A percentile compares a stretch with the other conserved stretches of the same genome.
Conservation (phyloP, 352 stramenopile genomes). For the Pythium periplocum region DNA sequence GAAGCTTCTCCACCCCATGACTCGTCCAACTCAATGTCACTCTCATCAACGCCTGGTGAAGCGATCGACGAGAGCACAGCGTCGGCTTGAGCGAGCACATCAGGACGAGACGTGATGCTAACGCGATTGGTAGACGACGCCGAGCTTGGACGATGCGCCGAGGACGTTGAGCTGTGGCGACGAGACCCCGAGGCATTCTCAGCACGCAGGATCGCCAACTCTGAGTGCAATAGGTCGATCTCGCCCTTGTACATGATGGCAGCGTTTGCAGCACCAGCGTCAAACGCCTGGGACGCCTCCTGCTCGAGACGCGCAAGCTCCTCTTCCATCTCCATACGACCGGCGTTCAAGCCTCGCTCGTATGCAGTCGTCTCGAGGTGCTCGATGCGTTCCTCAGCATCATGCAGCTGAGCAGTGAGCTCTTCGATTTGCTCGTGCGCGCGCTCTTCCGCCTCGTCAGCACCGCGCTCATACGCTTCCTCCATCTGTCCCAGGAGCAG, state of each 20-base stretch:
- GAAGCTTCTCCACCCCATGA: slow-evolving; percentile 27
- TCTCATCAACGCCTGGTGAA: slow-evolving; percentile 5
- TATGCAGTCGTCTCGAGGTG: slow-evolving; percentile 2
- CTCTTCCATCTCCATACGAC: slow-evolving; percentile 13
- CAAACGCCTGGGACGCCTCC: slow-evolving; percentile 24
- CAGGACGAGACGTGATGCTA: neutral
- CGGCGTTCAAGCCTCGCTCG: neutral
- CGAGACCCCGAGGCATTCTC: neutral
- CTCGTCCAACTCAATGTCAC: slow-evolving; percentile 8
- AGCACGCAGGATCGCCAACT: slow-evolving; percentile 45
- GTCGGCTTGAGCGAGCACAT: slow-evolving; percentile 23
- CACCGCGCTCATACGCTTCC: neutral
- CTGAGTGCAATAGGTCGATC: slow-evolving; percentile 34
- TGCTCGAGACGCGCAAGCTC: slow-evolving; percentile 32
- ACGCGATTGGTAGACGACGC: no score
- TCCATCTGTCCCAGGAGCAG: neutral
- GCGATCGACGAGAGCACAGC: slow-evolving; percentile 16
- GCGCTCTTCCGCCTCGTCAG: neutral
- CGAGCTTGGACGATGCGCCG: neutral
- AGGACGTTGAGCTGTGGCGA: neutral
- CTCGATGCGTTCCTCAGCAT: slow-evolving; percentile 2
- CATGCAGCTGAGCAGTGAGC: slow-evolving; percentile 8
- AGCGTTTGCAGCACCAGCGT: slow-evolving; percentile 34
- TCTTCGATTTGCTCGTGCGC: slow-evolving; percentile 3
- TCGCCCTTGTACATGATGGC: slow-evolving; percentile 26